phyloP scores from a whole-genome alignment of 2,329 filamentous ascomycete species.

The Colletotrichum magnum region DNA sequence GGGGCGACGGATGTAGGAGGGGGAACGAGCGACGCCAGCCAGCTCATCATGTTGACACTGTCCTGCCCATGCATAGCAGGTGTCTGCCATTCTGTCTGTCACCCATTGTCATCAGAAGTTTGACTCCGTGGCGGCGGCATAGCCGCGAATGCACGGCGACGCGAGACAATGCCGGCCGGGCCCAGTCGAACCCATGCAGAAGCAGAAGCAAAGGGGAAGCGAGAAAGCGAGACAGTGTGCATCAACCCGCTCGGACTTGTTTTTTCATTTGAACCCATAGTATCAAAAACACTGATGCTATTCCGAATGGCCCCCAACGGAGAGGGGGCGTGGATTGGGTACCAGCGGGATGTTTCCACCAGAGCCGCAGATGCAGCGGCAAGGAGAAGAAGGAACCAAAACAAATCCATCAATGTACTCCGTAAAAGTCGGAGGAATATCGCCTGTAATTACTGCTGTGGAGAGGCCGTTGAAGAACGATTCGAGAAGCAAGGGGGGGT shows the following conservation, averaged over 20 bases:
- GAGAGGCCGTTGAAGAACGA: conserved; percentile 35
- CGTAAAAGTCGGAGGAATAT: not conserved
- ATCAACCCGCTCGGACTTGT: conserved; percentile 27
- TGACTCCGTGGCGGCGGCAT: not conserved
- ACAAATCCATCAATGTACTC: not conserved
- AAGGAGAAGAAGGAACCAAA: conserved; percentile 1
- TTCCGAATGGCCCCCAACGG: conserved; percentile 18
- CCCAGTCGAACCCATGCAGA: not conserved
- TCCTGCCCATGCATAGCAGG: not conserved
- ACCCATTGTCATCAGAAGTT: conserved; percentile 12
- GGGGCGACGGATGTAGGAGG: not conserved
- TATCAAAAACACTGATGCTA: conserved; percentile 13
- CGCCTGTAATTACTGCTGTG: conserved; percentile 33
- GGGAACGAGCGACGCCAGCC: conserved; percentile 15
- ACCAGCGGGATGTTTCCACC: not conserved
- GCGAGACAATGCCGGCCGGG: conserved; percentile 10
- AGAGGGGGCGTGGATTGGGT: not conserved
- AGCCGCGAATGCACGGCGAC: conserved; percentile 5
- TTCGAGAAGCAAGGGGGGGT: not conserved
- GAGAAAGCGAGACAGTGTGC: conserved; percentile 35
- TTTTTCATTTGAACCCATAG: not conserved
- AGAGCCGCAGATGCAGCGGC: conserved; percentile 23
- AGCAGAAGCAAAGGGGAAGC: conserved; percentile 15
- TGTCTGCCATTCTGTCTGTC: not conserved
- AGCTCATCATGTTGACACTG: not conserved